phyloP scores from a whole-genome alignment of 352 stramenopile genomes.

The Globisporangium nunn region DNA sequence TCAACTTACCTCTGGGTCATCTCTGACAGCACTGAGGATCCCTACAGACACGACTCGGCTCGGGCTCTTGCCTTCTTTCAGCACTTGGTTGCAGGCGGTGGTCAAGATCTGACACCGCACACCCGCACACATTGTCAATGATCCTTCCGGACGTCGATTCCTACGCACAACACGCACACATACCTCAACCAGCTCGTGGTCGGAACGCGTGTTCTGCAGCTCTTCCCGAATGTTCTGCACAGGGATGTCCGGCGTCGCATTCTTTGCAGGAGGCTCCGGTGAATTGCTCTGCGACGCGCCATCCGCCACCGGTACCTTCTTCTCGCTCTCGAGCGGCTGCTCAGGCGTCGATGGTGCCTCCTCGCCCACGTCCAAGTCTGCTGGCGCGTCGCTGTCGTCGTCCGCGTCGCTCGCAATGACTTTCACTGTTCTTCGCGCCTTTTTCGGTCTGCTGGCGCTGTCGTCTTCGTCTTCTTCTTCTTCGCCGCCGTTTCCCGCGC shows the following conservation, averaged over 20 bases:
- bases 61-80: conserved; percentile 46
- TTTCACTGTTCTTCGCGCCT: background rate
- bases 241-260: conserved; percentile 20
- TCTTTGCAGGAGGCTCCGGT: conserved; percentile 12
- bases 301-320: conserved; percentile 16
- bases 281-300: conserved; percentile 36
- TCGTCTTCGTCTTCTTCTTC: conserved; percentile 9
- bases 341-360: conserved; percentile 8
- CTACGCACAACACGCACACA: background rate
- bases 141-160: background rate
- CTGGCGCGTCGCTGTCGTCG: background rate
- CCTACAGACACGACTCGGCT: conserved; percentile 56
- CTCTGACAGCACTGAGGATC: conserved; percentile 49
- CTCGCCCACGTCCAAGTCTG: conserved; percentile 1
- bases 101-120: conserved; percentile 31
- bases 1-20: conserved; percentile 32
- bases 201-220: conserved; percentile 18
- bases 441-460: conserved; percentile 1
- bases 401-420: background rate
- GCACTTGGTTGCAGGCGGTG: conserved; percentile 35
- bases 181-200: conserved; percentile 48
- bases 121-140: background rate
- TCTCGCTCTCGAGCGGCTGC: conserved; percentile 12
- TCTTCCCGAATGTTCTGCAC: conserved; percentile 44
- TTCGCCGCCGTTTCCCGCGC: conserved; percentile 13